Percentiles rank a stretch among this genome's conserved stretches.
These are phyloP conservation scores for Combretum micranthum DNA, from an alignment of 345 rosid genomes.

Conservation along the genomic window DNA sequence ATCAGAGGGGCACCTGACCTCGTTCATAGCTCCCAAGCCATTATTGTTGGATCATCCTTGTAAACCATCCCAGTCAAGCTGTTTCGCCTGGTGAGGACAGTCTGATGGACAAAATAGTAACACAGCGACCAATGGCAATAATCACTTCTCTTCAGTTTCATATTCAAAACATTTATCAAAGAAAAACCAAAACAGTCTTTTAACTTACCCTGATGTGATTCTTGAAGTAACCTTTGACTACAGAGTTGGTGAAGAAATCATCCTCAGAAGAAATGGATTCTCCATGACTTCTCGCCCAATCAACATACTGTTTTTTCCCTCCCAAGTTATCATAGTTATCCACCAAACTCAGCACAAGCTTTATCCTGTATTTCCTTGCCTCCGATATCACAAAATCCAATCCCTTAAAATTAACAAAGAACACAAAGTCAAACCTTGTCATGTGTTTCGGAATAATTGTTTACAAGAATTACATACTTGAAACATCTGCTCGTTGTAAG, in stretches of 20 bases:
- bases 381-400: conserved; percentile 69
- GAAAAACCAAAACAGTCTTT: not conserved
- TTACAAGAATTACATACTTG: conserved; percentile 30
- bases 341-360: conserved; percentile 47
- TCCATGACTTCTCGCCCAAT: conserved; percentile 50
- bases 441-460: not conserved
- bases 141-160: not conserved
- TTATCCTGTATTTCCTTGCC: conserved; percentile 45
- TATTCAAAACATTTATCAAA: not conserved
- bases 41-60: conserved; percentile 62
- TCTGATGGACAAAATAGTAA: conserved; percentile 16
- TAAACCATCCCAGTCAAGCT: conserved; percentile 49
- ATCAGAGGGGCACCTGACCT: conserved; percentile 55
- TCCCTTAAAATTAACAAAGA: conserved; percentile 26
- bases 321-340: conserved; percentile 48
- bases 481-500: conserved; percentile 44
- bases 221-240: conserved; percentile 41
- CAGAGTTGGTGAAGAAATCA: conserved; percentile 51
- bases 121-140: not conserved
- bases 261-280: conserved; percentile 42
- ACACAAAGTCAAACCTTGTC: not conserved
- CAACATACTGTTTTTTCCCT: conserved; percentile 52
- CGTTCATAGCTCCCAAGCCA: conserved; percentile 90
- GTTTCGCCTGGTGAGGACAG: conserved; percentile 51
- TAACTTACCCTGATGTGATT: conserved; percentile 42